phyloP scores from a whole-genome alignment of 2,329 filamentous ascomycete species.

The Fusarium odoratissimum region DNA sequence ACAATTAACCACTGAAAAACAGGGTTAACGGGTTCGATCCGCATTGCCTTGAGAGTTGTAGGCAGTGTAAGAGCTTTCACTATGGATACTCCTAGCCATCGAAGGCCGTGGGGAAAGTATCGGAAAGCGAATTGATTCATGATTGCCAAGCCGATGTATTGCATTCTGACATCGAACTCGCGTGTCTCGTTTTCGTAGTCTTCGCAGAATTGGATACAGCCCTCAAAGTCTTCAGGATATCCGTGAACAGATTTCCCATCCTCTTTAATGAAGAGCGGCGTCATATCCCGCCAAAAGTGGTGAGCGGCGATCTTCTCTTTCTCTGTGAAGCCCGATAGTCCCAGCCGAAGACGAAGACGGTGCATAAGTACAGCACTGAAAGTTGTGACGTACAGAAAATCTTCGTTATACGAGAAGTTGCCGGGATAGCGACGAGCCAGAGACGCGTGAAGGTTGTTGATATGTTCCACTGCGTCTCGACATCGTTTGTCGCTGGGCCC shows the following conservation, averaged over 20 bases:
- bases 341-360: not conserved
- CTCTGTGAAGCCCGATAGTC: not conserved
- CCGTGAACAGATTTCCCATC: not conserved
- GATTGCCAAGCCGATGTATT: not conserved
- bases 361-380: conserved; percentile 1
- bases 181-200: not conserved
- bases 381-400: not conserved
- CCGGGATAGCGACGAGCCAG: not conserved
- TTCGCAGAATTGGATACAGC: not conserved
- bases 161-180: not conserved
- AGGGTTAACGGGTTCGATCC: not conserved
- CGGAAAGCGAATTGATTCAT: conserved; percentile 8
- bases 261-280: not conserved
- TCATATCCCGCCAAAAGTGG: conserved; percentile 10
- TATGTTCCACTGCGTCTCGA: not conserved
- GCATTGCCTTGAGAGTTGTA: not conserved
- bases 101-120: not conserved
- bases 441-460: not conserved
- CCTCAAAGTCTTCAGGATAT: not conserved
- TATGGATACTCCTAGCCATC: not conserved
- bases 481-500: not conserved
- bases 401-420: not conserved
- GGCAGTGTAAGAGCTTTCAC: not conserved
- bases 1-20: not conserved
- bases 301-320: not conserved